Percentiles rank a stretch among this genome's conserved stretches.
Evolutionary conservation across 2,329 filamentous ascomycete species (phyloP).

Genomic region (Nannizziopsis barbatae): DNA sequence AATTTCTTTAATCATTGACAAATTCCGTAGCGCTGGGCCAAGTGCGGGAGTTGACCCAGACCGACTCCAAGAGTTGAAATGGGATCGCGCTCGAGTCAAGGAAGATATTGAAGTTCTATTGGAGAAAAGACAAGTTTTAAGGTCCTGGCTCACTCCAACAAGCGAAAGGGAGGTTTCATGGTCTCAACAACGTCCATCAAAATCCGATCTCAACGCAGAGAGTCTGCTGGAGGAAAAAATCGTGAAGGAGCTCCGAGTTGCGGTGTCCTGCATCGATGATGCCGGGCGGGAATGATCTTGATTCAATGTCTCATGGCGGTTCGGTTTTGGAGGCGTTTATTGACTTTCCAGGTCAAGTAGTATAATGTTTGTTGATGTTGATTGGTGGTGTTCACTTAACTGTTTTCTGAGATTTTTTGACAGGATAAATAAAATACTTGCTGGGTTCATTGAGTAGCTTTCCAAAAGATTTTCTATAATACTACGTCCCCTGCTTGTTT

Average conservation of each 20-base stretch:
- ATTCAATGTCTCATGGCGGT: background rate
- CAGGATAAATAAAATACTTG: background rate
- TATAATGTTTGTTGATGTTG: background rate
- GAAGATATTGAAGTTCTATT: conserved; percentile 81
- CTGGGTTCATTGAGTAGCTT: too few relatives aligned
- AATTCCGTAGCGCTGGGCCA: conserved; percentile 53
- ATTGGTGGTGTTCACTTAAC: background rate
- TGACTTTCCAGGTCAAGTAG: background rate
- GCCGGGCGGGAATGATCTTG: conserved; percentile 12
- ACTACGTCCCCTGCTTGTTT: too few relatives aligned
- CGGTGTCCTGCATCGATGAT: conserved; percentile 33
- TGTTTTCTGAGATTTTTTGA: background rate
- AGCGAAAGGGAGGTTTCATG: conserved; percentile 61
- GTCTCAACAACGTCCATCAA: conserved; percentile 33
- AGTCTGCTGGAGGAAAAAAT: conserved; percentile 67
- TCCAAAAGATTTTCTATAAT: too few relatives aligned
- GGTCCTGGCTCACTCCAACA: conserved; percentile 61
- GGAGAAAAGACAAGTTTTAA: conserved; percentile 54
- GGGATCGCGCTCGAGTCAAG: conserved; percentile 59
- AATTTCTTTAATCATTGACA: conserved; percentile 59
- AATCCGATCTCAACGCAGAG: conserved; percentile 40
- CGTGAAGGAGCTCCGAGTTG: conserved; percentile 54
- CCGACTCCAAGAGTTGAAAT: conserved; percentile 61
- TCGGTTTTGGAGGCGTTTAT: conserved; percentile 5
- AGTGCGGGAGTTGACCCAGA: conserved; percentile 46